Evolutionary conservation across 1,139 yeast species (phyloP).

Genomic region (Candida anutae): DNA sequence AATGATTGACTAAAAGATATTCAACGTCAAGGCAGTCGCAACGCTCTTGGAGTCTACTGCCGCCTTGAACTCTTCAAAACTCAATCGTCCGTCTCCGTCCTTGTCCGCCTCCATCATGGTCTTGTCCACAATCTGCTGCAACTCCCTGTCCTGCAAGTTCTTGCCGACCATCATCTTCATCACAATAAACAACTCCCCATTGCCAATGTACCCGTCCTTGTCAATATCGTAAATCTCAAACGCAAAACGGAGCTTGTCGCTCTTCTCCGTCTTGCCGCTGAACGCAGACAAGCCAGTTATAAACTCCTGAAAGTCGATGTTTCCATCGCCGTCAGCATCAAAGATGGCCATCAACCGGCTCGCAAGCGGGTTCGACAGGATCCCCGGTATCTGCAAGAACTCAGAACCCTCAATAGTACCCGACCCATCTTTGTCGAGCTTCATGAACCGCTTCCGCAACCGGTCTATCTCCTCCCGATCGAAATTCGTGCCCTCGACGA

Average conservation of each 20-base stretch:
- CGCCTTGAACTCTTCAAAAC: slow-evolving; percentile 77
- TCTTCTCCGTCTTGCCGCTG: slow-evolving; percentile 78
- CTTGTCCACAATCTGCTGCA: slow-evolving; percentile 93
- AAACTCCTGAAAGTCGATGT: slow-evolving; percentile 92
- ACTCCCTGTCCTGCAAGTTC: slow-evolving; percentile 75
- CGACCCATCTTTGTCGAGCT: slow-evolving; percentile 84
- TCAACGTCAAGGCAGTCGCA: slow-evolving; percentile 51
- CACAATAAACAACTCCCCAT: slow-evolving; percentile 89
- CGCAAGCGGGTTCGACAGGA: slow-evolving; percentile 84
- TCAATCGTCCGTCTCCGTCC: slow-evolving; percentile 85
- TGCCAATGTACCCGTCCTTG: slow-evolving; percentile 88
- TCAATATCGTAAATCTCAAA: slow-evolving; percentile 94
- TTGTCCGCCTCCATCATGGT: slow-evolving; percentile 91
- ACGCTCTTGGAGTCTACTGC: slow-evolving; percentile 65
- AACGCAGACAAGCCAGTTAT: slow-evolving; percentile 85
- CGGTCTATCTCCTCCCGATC: slow-evolving; percentile 89
- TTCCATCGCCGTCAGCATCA: slow-evolving; percentile 89
- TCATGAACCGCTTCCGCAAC: slow-evolving; percentile 87
- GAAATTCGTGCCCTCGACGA: slow-evolving; percentile 74
- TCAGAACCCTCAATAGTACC: slow-evolving; percentile 91
- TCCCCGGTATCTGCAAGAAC: slow-evolving; percentile 88
- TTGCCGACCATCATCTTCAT: slow-evolving; percentile 96
- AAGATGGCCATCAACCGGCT: slow-evolving; percentile 86
- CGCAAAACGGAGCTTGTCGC: slow-evolving; percentile 82
- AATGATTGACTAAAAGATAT: slow-evolving; percentile 30